Evolutionary conservation across 352 stramenopile species (phyloP).

Genomic region (Plasmopara viticola): DNA sequence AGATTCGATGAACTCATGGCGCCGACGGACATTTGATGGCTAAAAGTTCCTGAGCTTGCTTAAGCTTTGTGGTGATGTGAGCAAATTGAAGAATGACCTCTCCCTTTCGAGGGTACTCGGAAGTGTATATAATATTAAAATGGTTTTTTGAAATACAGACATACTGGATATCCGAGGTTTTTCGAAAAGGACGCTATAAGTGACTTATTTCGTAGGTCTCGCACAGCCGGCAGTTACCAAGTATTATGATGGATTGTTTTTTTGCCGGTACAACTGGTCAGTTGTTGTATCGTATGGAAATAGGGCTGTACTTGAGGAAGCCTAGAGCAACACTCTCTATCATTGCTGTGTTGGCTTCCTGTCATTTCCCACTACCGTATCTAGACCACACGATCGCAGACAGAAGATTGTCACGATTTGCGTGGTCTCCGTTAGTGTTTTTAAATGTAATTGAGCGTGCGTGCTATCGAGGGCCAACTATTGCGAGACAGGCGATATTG

Average conservation of each 20-base stretch:
- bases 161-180: neutral
- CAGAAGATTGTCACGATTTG: neutral
- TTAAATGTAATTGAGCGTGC: too few relatives aligned
- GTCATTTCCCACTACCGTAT: neutral
- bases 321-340: too few relatives aligned
- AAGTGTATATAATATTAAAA: neutral
- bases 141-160: neutral
- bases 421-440: too few relatives aligned
- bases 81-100: slow-evolving; percentile 18
- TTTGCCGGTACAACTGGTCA: neutral
- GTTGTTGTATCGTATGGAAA: too few relatives aligned
- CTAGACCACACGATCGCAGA: neutral
- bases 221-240: neutral
- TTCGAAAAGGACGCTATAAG: neutral
- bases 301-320: too few relatives aligned
- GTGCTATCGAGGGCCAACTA: neutral
- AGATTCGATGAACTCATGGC: slow-evolving; percentile 17
- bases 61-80: slow-evolving; percentile 2
- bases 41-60: neutral
- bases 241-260: neutral
- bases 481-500: neutral
- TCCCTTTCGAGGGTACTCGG: neutral
- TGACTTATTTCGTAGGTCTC: neutral
- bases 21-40: slow-evolving; percentile 15
- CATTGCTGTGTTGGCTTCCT: neutral